Conservation (phyloP, 2,329 filamentous ascomycete species). For the Samsoniella hepiali region DNA sequence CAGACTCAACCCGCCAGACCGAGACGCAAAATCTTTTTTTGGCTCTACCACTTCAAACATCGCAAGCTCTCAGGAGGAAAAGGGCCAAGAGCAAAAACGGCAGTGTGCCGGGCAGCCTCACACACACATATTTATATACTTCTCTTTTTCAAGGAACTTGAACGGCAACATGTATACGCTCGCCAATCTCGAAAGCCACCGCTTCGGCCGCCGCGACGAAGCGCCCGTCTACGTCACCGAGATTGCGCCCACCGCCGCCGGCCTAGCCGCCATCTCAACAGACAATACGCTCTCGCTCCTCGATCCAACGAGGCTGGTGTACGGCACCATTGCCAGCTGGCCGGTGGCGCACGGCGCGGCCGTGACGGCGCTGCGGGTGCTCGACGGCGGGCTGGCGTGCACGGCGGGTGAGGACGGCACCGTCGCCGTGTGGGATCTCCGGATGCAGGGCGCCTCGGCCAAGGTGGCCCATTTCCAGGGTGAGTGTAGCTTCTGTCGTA, state of each 20-base stretch:
- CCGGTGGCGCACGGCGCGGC: constrained; percentile 54
- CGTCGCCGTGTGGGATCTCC: constrained; percentile 64
- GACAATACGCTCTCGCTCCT: constrained; percentile 68
- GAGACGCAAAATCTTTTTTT: too few species aligned
- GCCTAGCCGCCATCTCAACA: constrained; percentile 63
- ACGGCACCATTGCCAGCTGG: constrained; percentile 47
- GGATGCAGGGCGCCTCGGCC: constrained; percentile 40
- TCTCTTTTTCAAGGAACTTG: too few species aligned
- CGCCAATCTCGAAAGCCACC: constrained; percentile 30
- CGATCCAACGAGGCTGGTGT: constrained; percentile 54
- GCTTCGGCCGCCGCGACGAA: constrained; percentile 36
- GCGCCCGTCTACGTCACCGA: constrained; percentile 53
- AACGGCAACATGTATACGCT: constrained; percentile 34
- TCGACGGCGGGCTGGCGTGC: constrained; percentile 53
- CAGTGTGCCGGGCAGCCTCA: too few species aligned
- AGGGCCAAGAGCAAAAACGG: too few species aligned
- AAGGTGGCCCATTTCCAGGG: constrained; percentile 44
- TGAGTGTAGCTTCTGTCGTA: constrained; percentile 29
- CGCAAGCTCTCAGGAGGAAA: too few species aligned
- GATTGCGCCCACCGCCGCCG: constrained; percentile 47
- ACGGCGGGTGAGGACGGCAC: constrained; percentile 71
- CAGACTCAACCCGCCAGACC: too few species aligned
- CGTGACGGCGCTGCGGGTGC: constrained; percentile 59
- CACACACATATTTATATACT: too few species aligned
- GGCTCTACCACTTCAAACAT: not conserved